Base-by-base conservation (phyloP, 129 eudicot genomes). In the Dittrichia graveolens region DNA sequence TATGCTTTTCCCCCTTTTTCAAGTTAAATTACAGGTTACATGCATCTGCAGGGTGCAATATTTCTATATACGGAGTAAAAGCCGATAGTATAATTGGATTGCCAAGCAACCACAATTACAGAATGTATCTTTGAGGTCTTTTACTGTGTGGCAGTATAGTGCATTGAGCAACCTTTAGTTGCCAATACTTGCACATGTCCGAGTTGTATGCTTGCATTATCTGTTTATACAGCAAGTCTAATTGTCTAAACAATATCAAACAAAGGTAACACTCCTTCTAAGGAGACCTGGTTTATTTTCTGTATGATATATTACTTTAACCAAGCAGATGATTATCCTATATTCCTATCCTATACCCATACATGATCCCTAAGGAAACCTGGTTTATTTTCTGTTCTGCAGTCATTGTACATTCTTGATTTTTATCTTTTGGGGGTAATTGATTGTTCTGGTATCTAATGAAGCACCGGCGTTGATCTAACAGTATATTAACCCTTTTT, bases 301-400 rank as follows among this genome's bases (percentile, higher is more conserved):
- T 41, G n/a, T 63, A 16, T 65, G 71, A 56, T 65, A 19, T 12
- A 64, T 6, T n/a, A 42, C 50, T 41, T 3, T 19, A 46, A 47
- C 24, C 12, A 45, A 52, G 58, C 71, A 46, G 46, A 66, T 66
- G 42, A 46, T 63, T 63, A 63, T 62, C 37, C 67, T 62, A 15
- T 15, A 19, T 6, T 37, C 9, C 13, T 18, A 13, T 24, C 31
- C 31, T 24, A 24, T 24, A 24, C 31, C 0, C 65, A 13, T 5
- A 35, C 65, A 38, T 60, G 45, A 13, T 35, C 19, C 45, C 13
- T 37, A 37, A 37, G 46, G 45, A 13, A 35, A 38, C 46, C n/a
- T 60, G 6, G 31, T 57, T 24, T 41, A 31, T 57, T 57, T 10
- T 57, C 12, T 57, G 41, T 31, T 8, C 11, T 31, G 63, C 9